Evolutionary conservation across 106 monocot species (phyloP), one percentile per base, ranked within the genome.

Genomic region (Dioscorea alata): DNA sequence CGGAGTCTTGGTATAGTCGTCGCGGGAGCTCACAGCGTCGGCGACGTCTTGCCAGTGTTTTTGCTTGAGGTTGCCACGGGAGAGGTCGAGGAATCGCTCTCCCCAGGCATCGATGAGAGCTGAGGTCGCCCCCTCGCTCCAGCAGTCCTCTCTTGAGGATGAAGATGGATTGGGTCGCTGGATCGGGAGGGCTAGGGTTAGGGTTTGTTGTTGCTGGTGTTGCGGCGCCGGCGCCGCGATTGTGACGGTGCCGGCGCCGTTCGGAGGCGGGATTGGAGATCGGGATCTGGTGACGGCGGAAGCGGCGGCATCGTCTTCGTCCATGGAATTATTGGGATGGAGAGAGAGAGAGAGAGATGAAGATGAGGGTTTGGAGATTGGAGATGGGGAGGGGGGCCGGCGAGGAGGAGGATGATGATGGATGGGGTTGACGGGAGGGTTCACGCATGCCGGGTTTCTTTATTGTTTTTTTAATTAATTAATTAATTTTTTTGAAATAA

Each of bases 11-110:
- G 83, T 74, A 79, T 88, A 87, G 79, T 81, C 77, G 48, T 85
- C 88, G 50, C 83, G 76, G 73, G 70, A 65, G 78, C 82, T 82
- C 63, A 95, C 85, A 65, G 79, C 82, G 57, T 90, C 94, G 68
- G 94, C 87, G n/a, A 94, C 94, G 67, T 90, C 90, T 72, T 91
- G 90, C 94, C 90, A 90, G 63, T 90, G 87, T 65, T 82, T 80
- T 74, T 90, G 90, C 53, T 80, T 75, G 60, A 94, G 90, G 64
- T 75, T 88, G 25, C 90, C 94, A 22, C 94, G 78, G 68, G 69
- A 74, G 53, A 90, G 79, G 65, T 90, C 80, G 9, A 94, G 59
- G 72, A 69, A 94, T 19, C 85, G 75, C 72, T 94, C 85, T 8
- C 90, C 88, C 94, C 94, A 91, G 7, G 88, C 88, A 65, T 88